phyloP scores from a whole-genome alignment of 139 green algal species.

The Micractinium conductrix region DNA sequence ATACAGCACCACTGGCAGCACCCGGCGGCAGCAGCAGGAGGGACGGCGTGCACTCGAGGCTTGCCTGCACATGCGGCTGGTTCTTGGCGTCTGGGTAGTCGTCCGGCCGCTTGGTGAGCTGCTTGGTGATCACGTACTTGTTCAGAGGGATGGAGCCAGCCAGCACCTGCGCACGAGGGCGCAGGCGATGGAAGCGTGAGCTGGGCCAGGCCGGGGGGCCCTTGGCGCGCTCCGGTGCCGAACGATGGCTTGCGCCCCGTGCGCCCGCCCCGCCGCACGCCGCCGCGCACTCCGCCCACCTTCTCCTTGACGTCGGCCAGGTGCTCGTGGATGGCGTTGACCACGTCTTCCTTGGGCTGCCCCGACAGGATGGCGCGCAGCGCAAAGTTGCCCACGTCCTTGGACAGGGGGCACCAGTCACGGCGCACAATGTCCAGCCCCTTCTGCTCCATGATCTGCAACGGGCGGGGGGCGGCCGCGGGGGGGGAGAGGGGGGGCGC shows the following conservation, averaged over 20 bases:
- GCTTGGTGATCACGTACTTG: conserved; percentile 97
- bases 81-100: conserved; percentile 95
- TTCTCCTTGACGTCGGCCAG: conserved; percentile 67
- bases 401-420: conserved; percentile 96
- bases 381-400: conserved; percentile 87
- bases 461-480: too few species aligned
- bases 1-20: too few species aligned
- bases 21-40: too few species aligned
- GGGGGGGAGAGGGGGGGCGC: too few species aligned
- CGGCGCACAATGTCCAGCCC: conserved; percentile 97
- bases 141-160: conserved; percentile 72
- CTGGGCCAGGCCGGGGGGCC: too few species aligned
- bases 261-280: too few species aligned
- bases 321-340: conserved; percentile 86
- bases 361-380: conserved; percentile 87
- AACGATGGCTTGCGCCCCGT: too few species aligned
- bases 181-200: too few species aligned
- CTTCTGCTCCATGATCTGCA: conserved; percentile 91
- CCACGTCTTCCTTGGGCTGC: conserved; percentile 83
- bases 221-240: too few species aligned
- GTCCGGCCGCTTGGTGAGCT: conserved; percentile 93
- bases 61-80: conserved; percentile 98
- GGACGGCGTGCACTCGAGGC: too few species aligned
- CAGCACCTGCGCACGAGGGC: conserved; percentile 57
- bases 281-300: not conserved